These are phyloP conservation scores for Alternaria tenuissima DNA, from an alignment of 2,329 filamentous ascomycete genomes.

Conservation along the genomic window DNA sequence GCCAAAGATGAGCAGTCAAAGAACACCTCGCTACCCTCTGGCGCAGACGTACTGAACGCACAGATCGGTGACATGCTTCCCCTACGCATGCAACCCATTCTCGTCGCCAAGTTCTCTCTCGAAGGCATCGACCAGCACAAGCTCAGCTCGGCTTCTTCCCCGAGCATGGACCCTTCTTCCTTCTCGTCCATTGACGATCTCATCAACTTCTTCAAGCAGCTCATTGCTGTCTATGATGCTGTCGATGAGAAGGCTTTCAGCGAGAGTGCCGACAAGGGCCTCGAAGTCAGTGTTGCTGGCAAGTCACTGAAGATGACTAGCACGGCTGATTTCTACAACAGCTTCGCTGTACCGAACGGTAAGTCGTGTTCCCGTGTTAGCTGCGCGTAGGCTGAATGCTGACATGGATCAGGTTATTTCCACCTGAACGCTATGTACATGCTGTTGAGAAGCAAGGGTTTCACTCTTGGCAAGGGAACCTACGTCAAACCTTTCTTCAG, in stretches of 20 bases:
- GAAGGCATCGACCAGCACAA: constrained; percentile 17
- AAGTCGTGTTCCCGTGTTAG: neutral
- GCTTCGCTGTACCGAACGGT: constrained; percentile 31
- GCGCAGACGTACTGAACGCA: constrained; percentile 28
- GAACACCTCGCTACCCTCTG: constrained; percentile 17
- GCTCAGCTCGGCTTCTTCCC: constrained; percentile 11
- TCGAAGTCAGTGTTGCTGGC: constrained; percentile 19
- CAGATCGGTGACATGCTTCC: constrained; percentile 30
- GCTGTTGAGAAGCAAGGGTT: constrained; percentile 30
- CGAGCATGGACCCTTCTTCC: constrained; percentile 13
- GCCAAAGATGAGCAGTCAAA: constrained; percentile 29
- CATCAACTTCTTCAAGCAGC: constrained; percentile 29
- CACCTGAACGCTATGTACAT: constrained; percentile 38
- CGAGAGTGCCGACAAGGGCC: constrained; percentile 24
- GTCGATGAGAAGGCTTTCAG: constrained; percentile 30
- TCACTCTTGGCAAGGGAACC: constrained; percentile 25
- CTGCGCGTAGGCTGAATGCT: neutral
- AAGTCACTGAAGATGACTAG: constrained; percentile 24
- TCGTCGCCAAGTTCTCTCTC: constrained; percentile 26
- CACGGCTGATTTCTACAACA: constrained; percentile 22
- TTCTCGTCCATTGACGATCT: constrained; percentile 29
- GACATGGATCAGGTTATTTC: constrained; percentile 19
- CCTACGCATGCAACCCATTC: constrained; percentile 29
- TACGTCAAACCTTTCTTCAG: constrained; percentile 30
- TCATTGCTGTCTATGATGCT: constrained; percentile 20